Conservation (phyloP, 352 stramenopile species). For the Plasmopara halstedii region DNA sequence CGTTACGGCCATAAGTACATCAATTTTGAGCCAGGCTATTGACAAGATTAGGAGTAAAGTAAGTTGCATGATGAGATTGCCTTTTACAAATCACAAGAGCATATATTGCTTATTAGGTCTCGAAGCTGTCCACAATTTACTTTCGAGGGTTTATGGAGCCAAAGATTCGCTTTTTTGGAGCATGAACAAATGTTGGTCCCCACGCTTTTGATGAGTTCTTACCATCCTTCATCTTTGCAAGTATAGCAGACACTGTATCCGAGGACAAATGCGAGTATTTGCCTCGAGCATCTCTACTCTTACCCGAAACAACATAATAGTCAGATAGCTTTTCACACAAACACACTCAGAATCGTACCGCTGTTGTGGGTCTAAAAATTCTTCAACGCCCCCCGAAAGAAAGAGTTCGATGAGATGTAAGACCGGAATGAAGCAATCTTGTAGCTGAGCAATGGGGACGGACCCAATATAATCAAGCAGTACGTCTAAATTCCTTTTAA, state of each 20-base stretch:
- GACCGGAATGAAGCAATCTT: conserved; percentile 58
- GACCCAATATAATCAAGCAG: conserved; percentile 57
- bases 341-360: conserved; percentile 18
- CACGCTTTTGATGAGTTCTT: conserved; percentile 47
- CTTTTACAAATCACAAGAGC: no score
- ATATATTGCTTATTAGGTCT: no score
- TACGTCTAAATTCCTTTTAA: conserved; percentile 71
- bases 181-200: conserved; percentile 30
- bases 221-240: conserved; percentile 66
- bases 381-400: conserved; percentile 46
- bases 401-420: conserved; percentile 63
- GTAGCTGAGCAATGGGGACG: conserved; percentile 48
- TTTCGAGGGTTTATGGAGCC: conserved; percentile 49
- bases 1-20: no score
- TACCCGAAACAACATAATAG: background rate
- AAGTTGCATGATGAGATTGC: no score
- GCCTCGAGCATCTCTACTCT: conserved; percentile 31
- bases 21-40: no score
- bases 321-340: background rate
- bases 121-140: no score
- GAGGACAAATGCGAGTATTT: conserved; percentile 65
- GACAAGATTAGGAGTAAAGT: no score
- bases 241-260: conserved; percentile 53
- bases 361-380: conserved; percentile 56
- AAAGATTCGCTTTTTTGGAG: conserved; percentile 44